Conservation (phyloP, 2,329 filamentous ascomycete genomes). For the Xylaria sp. region DNA sequence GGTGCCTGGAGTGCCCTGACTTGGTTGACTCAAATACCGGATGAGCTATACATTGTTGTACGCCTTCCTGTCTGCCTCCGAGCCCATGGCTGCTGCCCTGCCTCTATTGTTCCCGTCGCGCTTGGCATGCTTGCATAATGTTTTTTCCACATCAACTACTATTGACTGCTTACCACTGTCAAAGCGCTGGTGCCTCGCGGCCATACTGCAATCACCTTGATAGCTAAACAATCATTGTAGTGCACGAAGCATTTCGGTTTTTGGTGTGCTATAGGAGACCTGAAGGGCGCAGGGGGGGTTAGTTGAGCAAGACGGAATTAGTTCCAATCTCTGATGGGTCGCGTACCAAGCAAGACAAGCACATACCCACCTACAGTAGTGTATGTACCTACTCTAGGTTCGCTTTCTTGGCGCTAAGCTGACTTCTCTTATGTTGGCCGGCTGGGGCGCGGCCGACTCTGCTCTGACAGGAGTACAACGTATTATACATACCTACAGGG, state of each 20-base stretch:
- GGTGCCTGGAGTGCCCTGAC: conserved; percentile 21
- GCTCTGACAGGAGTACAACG: conserved; percentile 22
- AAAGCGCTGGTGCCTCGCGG: background rate
- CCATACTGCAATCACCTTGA: background rate
- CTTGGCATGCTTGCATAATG: background rate
- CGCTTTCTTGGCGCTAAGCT: conserved; percentile 23
- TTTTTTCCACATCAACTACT: background rate
- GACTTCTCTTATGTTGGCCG: conserved; percentile 24
- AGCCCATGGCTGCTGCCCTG: background rate
- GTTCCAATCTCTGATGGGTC: conserved; percentile 19
- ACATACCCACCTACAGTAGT: background rate
- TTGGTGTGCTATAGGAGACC: background rate
- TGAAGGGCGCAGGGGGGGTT: conserved; percentile 1
- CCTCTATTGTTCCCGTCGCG: background rate
- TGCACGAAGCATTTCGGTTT: conserved; percentile 1
- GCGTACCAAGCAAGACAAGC: conserved; percentile 17
- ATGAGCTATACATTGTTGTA: conserved; percentile 14
- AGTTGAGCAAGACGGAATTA: conserved; percentile 12
- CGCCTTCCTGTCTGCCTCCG: conserved; percentile 30
- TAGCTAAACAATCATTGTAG: background rate
- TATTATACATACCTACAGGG: conserved; percentile 30
- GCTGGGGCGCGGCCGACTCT: conserved; percentile 29
- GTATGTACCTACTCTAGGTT: background rate
- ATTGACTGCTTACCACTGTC: background rate
- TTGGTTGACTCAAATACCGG: background rate